Percentiles rank a stretch among this genome's conserved stretches.
These are phyloP conservation scores for Rhizophora apiculata DNA, from an alignment of 345 rosid species.

Conservation along the genomic window DNA sequence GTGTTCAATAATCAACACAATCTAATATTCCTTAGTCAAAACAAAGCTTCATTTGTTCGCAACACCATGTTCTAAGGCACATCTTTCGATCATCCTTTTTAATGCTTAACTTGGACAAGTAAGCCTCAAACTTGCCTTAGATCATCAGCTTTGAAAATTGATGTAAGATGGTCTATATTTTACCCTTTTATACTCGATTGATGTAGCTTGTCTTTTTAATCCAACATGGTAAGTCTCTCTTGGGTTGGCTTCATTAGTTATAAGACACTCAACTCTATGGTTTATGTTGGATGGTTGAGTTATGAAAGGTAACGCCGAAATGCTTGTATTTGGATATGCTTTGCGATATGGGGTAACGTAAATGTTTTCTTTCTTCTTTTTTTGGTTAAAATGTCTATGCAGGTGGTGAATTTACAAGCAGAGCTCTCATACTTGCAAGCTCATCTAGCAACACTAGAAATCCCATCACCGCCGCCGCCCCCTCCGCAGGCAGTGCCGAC, in stretches of 20 bases:
- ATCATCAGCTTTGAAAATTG: conserved; percentile 6
- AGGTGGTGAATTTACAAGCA: conserved; percentile 34
- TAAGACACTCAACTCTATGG: neutral
- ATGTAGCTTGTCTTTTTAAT: neutral
- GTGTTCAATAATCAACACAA: neutral
- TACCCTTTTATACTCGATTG: conserved; percentile 1
- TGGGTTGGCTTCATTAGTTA: conserved; percentile 3
- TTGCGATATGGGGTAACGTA: neutral
- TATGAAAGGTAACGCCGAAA: neutral
- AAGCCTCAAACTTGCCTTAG: conserved; percentile 12
- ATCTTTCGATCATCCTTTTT: conserved; percentile 33
- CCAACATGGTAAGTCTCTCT: neutral
- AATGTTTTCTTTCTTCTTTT: neutral
- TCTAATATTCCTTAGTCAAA: conserved; percentile 10
- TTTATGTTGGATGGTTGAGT: neutral
- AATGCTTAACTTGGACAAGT: conserved; percentile 18
- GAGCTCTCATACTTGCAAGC: conserved; percentile 29
- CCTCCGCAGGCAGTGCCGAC: conserved; percentile 28
- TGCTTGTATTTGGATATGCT: neutral
- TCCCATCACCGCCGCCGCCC: conserved; percentile 23
- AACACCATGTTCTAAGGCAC: conserved; percentile 48
- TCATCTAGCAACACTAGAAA: conserved; percentile 25
- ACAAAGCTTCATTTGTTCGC: conserved; percentile 39
- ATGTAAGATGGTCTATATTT: neutral
- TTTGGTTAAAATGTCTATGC: neutral